Base-by-base conservation (phyloP, 106 monocot genomes). In the Dendrobium officinale region DNA sequence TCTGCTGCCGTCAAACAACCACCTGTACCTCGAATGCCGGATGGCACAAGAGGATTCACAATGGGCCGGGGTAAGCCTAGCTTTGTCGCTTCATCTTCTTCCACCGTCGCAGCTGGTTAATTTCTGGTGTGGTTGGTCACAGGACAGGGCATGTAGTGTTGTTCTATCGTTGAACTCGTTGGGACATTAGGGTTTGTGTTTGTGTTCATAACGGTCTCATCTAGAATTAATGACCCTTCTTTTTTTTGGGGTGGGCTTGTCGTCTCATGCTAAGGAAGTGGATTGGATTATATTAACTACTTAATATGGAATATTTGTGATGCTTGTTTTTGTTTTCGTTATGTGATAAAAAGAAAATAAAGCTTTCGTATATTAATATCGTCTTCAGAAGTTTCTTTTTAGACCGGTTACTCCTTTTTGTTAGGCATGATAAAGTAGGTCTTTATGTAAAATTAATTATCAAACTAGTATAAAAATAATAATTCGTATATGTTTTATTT, bases 11-110 rank as follows among this genome's bases (percentile, higher is more conserved):
- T 82, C 44, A 94, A 88, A 75, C 93, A 79, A 45, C 91, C 94
- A 42, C 94, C 88, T 3, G 94, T 89, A 0, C 94, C 94, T 9
- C 85, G 94, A 19, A 94, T 94, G 94, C 94, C 94, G 41, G 89
- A 94, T 78, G 94, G 94, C 47, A 94, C 94, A 0, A 86, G 82
- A 68, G 94, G 94, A 37, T 94, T 95, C 79, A 84, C 89, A 10
- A 86, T 92, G 85, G 94, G 94, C 33, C 80, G 94, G n/a, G 94
- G 94, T 9, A 86, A 84, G 80, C 90, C 72, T 26, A 59, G 72
- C 26, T 4, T 16, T 10, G 51, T 31, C 10, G 10, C 48, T 1
- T 48, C 48, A 48, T 51, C 51, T 51, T 10, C 19, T 37, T 55
- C 54, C 77, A 27, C 67, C 68, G 8, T 48, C 33, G 16, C 3